Base-by-base conservation (phyloP, 1,284 basidiomycete genomes). In the Testicularia cyperi region DNA sequence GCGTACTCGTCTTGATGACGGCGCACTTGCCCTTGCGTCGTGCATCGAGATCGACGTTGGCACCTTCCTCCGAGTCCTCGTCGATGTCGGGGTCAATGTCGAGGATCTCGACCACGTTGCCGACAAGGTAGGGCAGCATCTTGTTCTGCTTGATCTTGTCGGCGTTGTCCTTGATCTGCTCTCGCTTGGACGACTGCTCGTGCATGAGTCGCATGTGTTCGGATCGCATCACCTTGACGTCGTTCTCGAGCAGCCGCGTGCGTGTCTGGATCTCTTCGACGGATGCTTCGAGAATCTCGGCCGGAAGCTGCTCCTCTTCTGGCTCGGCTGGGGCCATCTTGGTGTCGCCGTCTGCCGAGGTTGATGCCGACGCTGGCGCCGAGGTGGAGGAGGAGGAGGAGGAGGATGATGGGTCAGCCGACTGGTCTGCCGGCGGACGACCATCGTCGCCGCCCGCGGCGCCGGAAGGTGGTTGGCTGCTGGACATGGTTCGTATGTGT, bases 61-160 rank as follows among this genome's bases (percentile, higher is more conserved):
- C 91, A 35, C 92, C 92, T 18, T 79, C 79, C 36, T 78, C 77
- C 51, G 92, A 89, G 72, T 94, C 90, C 78, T 92, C 88, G 43
- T 84, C 86, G 76, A 92, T 89, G 38, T 79, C 77, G 12, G 91
- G 88, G 75, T 94, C 92, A 38, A 98, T 87, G 68, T 97, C 88
- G 45, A 99, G 82, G 71, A 99, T 92, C 49, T 76, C 74, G 26
- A 76, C 73, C 1, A 99, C 90, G 72, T 98, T 97, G 20, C 89
- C 92, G 33, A 99, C 95, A 41, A 99, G 85, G 80, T 97, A 99
- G 1, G 95, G 94, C 31, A 99, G 80, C 16, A 96, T 91, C 79
- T 98, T 98, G 81, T 99, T 98, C 84, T 98, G 94, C 79, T 96
- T 96, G 70, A 99, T 91, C 82, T 98, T 98, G 79, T 96, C 92